Evolutionary conservation across 1,139 yeast species (phyloP), one percentile per base, ranked within the genome.

Genomic region (Kodamaea anthophila): DNA sequence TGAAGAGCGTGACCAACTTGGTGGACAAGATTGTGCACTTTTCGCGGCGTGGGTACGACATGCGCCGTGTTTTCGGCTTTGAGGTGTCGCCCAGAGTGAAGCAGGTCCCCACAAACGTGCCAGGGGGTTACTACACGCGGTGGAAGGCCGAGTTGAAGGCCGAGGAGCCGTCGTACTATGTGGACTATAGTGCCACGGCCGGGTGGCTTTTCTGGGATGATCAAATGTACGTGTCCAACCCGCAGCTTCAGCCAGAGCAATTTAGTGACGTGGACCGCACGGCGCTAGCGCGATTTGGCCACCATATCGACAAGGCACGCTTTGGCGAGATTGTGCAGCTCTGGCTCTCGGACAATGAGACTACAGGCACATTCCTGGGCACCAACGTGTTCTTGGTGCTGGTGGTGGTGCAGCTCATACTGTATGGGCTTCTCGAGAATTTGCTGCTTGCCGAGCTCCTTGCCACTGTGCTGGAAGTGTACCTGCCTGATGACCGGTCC

Each of bases 121-220:
- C 36, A 5, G 45, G 49, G 3, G 58, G 66, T 1, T 80, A 65
- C 41, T 55, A 51, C 4, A 50, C 56, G 0, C 40, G 40, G 2
- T 84, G 82, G 65, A 49, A 55, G 26, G 36, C 49, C 3, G 93
- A 84, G 43, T 57, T 82, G 61, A 46, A 48, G n/a, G 72, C 74
- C 41, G 50, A 61, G 12, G 39, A 56, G 19, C 80, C 86, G 1
- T 46, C 48, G 1, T 81, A 61, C 44, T 81, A 57, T 41, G 59
- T 80, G 38, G 91, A 82, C 45, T 65, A 66, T 18, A 71, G 68
- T 32, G 60, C 70, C 3, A 65, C 61, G 46, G 56, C 60, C 9
- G 95, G 96, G 0, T 84, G 93, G 80, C 55, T 84, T 11, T 79
- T 81, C 30, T 86, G 96, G 95, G 85, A 80, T 11, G 57, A 71